These are phyloP conservation scores for Sphaceloma murrayae DNA, from an alignment of 2,329 filamentous ascomycete species.

Conservation along the genomic window DNA sequence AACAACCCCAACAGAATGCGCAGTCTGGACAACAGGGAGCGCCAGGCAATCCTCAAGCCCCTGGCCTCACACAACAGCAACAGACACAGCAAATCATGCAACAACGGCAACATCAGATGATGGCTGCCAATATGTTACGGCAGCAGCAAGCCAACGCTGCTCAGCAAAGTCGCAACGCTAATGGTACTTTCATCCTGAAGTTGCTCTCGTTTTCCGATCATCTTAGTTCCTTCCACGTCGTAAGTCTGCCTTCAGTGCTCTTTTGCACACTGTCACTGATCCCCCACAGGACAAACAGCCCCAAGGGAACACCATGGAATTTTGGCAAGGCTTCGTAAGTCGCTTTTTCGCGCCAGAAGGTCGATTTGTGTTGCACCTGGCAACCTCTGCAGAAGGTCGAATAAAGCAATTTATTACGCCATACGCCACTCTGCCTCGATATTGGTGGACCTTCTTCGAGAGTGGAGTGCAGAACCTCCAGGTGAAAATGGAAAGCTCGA, in stretches of 20 bases:
- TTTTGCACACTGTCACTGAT: too few relatives aligned
- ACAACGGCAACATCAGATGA: constrained; percentile 29
- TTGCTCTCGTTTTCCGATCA: constrained; percentile 49
- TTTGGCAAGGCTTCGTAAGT: constrained; percentile 72
- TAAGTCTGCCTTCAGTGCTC: too few relatives aligned
- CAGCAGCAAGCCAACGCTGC: constrained; percentile 23
- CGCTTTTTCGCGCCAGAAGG: constrained; percentile 72
- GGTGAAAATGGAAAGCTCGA: constrained; percentile 64
- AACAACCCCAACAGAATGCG: constrained; percentile 20
- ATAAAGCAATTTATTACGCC: constrained; percentile 19
- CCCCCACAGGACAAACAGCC: constrained; percentile 40
- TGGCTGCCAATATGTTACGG: constrained; percentile 21
- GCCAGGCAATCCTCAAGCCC: constrained; percentile 28
- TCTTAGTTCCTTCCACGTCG: constrained; percentile 42
- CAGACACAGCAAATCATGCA: constrained; percentile 30
- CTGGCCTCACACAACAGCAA: constrained; percentile 23
- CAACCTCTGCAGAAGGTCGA: constrained; percentile 40
- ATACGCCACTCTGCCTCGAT: constrained; percentile 63
- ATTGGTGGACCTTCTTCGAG: constrained; percentile 81
- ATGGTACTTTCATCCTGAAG: constrained; percentile 41
- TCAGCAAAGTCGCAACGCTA: constrained; percentile 23
- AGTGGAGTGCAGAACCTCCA: constrained; percentile 81
- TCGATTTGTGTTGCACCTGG: constrained; percentile 64
- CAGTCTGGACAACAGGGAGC: constrained; percentile 23
- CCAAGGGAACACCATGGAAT: constrained; percentile 58